A percentile compares a stretch with the other conserved stretches of the same genome.
Conservation (phyloP, 2,329 filamentous ascomycete genomes). For the Pseudocercospora vitis region DNA sequence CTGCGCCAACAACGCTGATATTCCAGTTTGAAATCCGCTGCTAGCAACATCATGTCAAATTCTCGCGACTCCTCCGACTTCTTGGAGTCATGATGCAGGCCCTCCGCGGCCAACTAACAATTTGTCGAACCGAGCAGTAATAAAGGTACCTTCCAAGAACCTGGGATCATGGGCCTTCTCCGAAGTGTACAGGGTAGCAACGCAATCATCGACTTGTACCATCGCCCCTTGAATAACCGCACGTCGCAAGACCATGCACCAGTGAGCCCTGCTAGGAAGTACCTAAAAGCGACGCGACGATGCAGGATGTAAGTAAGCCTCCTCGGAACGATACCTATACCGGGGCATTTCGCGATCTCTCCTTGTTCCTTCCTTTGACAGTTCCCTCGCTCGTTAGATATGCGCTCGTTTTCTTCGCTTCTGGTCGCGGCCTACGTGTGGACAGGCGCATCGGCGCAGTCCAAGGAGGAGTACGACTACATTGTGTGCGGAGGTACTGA, state of each 20-base stretch:
- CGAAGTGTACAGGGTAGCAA: background rate
- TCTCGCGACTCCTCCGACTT: too few relatives aligned
- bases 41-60: too few relatives aligned
- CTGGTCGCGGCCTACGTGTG: background rate
- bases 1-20: too few relatives aligned
- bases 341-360: background rate
- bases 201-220: background rate
- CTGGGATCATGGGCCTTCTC: background rate
- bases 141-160: too few relatives aligned
- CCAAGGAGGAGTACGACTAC: constrained; percentile 16
- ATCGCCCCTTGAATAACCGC: background rate
- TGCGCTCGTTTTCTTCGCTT: constrained; percentile 2
- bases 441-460: constrained; percentile 5
- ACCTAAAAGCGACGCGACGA: too few relatives aligned
- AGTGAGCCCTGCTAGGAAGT: too few relatives aligned
- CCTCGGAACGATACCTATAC: background rate
- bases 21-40: too few relatives aligned
- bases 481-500: constrained; percentile 30
- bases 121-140: too few relatives aligned
- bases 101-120: too few relatives aligned
- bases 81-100: too few relatives aligned
- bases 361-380: background rate
- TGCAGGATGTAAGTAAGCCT: too few relatives aligned
- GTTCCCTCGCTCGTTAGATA: background rate
- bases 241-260: background rate